Conservation (phyloP, 2,329 filamentous ascomycete genomes). For the Tricladium varicosporioides region DNA sequence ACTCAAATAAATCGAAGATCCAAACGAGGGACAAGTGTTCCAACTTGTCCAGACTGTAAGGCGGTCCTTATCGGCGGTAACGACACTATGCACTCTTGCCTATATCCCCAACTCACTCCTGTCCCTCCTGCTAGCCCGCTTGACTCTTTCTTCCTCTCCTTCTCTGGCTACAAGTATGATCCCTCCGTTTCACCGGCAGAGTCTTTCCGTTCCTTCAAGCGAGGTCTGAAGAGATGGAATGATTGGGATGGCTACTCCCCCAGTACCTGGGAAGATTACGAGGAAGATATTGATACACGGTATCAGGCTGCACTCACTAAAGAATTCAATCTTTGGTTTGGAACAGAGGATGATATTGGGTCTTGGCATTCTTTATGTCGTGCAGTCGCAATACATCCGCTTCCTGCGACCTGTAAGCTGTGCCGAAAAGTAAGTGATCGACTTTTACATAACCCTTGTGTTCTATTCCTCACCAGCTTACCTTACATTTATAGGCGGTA, state of each 20-base stretch:
- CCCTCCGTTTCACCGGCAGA: conserved; percentile 7
- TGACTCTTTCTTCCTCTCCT: conserved; percentile 6
- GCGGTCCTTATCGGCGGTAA: neutral
- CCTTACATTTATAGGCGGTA: conserved; percentile 1
- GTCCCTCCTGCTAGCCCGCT: neutral
- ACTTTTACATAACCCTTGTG: neutral
- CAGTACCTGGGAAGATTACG: conserved; percentile 5
- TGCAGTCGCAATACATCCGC: conserved; percentile 5
- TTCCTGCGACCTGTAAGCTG: conserved; percentile 5
- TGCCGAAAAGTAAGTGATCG: conserved; percentile 8
- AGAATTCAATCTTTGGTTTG: conserved; percentile 12
- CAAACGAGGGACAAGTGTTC: neutral
- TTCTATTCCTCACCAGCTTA: neutral
- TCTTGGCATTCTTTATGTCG: conserved; percentile 13
- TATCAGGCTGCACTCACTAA: conserved; percentile 8
- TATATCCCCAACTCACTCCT: neutral
- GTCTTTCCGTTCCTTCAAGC: conserved; percentile 1
- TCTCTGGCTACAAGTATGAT: conserved; percentile 5
- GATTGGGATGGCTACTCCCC: conserved; percentile 6
- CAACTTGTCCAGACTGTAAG: neutral
- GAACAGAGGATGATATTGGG: conserved; percentile 8
- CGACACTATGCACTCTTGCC: neutral
- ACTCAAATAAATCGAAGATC: neutral
- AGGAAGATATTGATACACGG: neutral
- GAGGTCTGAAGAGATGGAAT: neutral